Base-by-base conservation (phyloP, 2,329 filamentous ascomycete species). In the Nemania sp. region DNA sequence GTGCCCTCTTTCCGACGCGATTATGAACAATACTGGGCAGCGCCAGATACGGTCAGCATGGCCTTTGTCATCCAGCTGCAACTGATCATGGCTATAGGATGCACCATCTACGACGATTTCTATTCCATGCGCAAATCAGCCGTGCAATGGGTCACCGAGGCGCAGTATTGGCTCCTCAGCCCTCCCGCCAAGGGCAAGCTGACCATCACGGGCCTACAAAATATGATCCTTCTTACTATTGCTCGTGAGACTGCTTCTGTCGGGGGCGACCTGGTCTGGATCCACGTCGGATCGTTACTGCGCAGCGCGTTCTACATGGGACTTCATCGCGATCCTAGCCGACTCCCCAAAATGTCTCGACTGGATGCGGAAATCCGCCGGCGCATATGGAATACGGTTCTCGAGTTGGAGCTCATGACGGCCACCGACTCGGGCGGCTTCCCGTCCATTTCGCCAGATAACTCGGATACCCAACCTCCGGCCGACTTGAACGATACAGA, bases 221-320 rank as follows among this genome's bases (percentile, higher is more conserved):
- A 78, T 29, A 79, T 81, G 72, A 79, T 82, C 51, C 76, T 87
- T 43, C 68, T 86, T 20, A 71, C 80, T 15, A 67, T 84, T 2
- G 81, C 83, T 1, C 78, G 81, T 21, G 77, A 81, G 29, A 77
- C 77, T 0, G 79, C 78, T 29, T 77, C 75, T 12, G 74, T 84
- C 3, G 79, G 78, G 3, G 77, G 77, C 5, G 83, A 87, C 62
- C 68, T 85, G 3, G 74, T 78, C 1, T 87, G 83, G 83, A 77
- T 83, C 34, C 76, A 79, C 1, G 74, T 79, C 0, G 84, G 84
- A 0, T 71, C 75, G 0, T 62, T 86, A 11, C 60, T 85, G n/a
- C 76, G 84, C 11, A 79, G 78, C 7, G 85, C 83, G 54, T 80
- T 87, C 68, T 79, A 79, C 56, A 85, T 86, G 78, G 84, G 85